Base-by-base conservation (phyloP, 169 alveolate genomes). In the Cryptosporidium tyzzeri region DNA sequence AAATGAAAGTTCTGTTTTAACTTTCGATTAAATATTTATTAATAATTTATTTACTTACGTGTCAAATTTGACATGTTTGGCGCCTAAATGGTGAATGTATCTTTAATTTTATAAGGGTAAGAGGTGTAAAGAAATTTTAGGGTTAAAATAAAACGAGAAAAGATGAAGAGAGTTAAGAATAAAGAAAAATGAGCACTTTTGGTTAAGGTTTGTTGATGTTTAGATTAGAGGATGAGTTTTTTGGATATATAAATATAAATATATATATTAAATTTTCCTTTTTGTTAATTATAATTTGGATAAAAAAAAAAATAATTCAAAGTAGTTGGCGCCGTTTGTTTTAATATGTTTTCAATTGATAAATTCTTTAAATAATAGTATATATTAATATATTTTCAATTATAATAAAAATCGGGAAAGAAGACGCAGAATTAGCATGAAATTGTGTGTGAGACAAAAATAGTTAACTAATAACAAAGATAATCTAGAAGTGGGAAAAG, bases 11-110 rank as follows among this genome's bases (percentile, higher is more conserved):
- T 48, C 5, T 14, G 23, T 14, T 2, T 14, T 48, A 14, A 48
- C 3, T 48, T 37, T 37, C 9, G 9, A 48, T 14, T 14, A 2
- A 16, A 48, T 48, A 14, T 48, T 48, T 14, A 45, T 45, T 0
- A 48, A 3, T 16, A 12, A 23, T n/a, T n/a, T 16, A 55, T 23
- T 6, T 53, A 6, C 65, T 53, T 65, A 37, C 53, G 71, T 33
- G 71, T 65, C 71, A 65, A 26, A 26, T 6, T 16, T 65, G 71
- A 65, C 71, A 65, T 65, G 71, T 7, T 33, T 65, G 71, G 71
- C 71, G 71, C 71, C 71, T 33, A 65, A 37, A 16, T 14, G 55
- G 55, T 18, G 4, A 8, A 23, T 65, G 33, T 65, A 65, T 65
- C 71, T 65, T 65, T 14, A 31, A 16, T 33, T 7, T 7, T 65